Evolutionary conservation across 73 alveolate genomes (phyloP).

Genomic region (Paramecium tetraurelia): DNA sequence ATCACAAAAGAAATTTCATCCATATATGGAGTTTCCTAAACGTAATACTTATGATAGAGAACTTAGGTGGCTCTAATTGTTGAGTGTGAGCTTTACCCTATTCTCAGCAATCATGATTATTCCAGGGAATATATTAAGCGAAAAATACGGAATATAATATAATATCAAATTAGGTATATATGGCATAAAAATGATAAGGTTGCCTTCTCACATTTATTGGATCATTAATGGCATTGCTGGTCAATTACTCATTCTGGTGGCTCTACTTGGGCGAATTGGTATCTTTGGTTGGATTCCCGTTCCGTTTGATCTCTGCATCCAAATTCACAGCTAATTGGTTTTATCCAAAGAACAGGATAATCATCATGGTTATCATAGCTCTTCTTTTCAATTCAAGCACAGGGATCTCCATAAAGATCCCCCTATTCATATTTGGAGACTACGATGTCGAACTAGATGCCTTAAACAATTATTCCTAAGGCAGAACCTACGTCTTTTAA

Average conservation of each 20-base stretch:
- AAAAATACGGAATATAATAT: constrained; percentile 22
- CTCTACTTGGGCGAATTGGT: constrained; percentile 6
- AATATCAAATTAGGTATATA: not conserved
- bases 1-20: constrained; percentile 7
- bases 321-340: constrained; percentile 26
- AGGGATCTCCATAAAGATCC: constrained; percentile 28
- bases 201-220: constrained; percentile 30
- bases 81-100: constrained; percentile 7
- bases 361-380: constrained; percentile 27
- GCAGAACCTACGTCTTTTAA: not conserved
- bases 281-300: constrained; percentile 9
- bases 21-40: not conserved
- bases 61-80: not conserved
- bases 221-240: not conserved
- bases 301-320: constrained; percentile 10
- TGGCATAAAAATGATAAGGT: not conserved
- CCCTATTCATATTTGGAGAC: not conserved
- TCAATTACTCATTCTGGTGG: constrained; percentile 40
- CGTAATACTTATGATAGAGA: not conserved
- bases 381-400: constrained; percentile 27
- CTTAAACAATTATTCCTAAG: not conserved
- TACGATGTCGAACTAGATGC: not conserved
- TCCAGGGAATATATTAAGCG: constrained; percentile 33
- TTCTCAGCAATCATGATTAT: constrained; percentile 41
- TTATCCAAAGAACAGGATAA: constrained; percentile 10